Evolutionary conservation across 2,329 filamentous ascomycete genomes (phyloP), one percentile per base, ranked within the genome.

Genomic region (Pseudogymnoascus sp.): DNA sequence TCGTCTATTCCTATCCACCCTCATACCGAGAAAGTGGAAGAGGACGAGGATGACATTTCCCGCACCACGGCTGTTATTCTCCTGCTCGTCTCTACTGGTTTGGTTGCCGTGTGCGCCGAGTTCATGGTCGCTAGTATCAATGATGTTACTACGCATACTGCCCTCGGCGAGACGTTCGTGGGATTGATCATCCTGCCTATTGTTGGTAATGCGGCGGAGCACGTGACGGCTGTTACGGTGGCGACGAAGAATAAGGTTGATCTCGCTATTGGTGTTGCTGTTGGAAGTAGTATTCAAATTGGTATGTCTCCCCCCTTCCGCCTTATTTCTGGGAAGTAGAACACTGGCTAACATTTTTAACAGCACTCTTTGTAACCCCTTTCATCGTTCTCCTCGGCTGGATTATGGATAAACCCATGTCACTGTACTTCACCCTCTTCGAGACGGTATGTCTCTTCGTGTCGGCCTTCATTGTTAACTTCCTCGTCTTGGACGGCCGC

Each of bases 391-490:
- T 90, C 23, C 78, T 90, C 18, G 88, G 87, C n/a, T 90, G 88
- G 88, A 82, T 81, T 65, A 82, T 89, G 74, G 76, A 81, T 65
- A 83, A 82, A 65, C 80, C 86, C n/a, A 89, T 90, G 86, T 84
- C 88, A 28, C 81, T 96, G 36, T 92, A 93, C 78, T 96, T 96
- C 75, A 91, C 91, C 65, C 82, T 91, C 59, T 96, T 96, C 75
- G 91, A 96, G 81, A 96, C 91, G 0, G 89, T 95, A 21, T 90
- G 89, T 63, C 83, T 96, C 70, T 96, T 96, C 75, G 85, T 93
- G 61, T 89, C 86, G 61, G 87, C 91, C 6, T 87, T 96, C 67
- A 91, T 96, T 66, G 90, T 93, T 75, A 95, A 93, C 76, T 96
- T 95, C 73, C 77, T 96, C 65, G 91, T 96, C 59, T 79, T 93